A percentile compares a stretch with the other conserved stretches of the same genome.
These are phyloP conservation scores for Pseudogymnoascus sp. DNA, from an alignment of 2,329 filamentous ascomycete species.

Conservation along the genomic window DNA sequence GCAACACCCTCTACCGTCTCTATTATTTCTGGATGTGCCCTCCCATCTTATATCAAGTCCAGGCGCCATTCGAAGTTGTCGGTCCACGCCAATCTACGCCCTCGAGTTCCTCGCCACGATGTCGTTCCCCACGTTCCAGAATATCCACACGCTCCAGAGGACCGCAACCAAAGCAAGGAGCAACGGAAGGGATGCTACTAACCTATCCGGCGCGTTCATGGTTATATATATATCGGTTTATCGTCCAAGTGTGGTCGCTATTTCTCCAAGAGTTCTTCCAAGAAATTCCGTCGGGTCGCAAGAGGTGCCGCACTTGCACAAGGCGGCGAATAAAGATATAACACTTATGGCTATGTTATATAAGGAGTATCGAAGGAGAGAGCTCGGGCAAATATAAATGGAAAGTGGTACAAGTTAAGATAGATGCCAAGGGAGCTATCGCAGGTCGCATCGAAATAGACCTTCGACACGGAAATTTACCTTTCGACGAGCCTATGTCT, in stretches of 20 bases:
- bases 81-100: neutral
- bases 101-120: neutral
- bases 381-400: neutral
- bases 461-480: neutral
- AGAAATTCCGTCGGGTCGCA: neutral
- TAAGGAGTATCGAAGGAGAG: neutral
- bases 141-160: conserved; percentile 1
- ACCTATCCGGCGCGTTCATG: conserved; percentile 50
- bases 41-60: neutral
- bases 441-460: neutral
- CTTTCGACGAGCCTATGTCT: neutral
- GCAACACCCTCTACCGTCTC: neutral
- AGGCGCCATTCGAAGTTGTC: neutral
- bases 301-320: neutral
- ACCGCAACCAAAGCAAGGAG: conserved; percentile 11
- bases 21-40: neutral
- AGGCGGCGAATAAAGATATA: neutral
- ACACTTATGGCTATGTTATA: neutral
- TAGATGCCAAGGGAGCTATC: conserved; percentile 1
- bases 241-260: neutral
- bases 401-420: neutral
- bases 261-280: neutral
- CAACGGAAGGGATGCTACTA: conserved; percentile 22
- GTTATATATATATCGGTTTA: conserved; percentile 6
- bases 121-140: neutral